Conservation (phyloP, 768 basidiomycete species). For the Leccinum variicolor region DNA sequence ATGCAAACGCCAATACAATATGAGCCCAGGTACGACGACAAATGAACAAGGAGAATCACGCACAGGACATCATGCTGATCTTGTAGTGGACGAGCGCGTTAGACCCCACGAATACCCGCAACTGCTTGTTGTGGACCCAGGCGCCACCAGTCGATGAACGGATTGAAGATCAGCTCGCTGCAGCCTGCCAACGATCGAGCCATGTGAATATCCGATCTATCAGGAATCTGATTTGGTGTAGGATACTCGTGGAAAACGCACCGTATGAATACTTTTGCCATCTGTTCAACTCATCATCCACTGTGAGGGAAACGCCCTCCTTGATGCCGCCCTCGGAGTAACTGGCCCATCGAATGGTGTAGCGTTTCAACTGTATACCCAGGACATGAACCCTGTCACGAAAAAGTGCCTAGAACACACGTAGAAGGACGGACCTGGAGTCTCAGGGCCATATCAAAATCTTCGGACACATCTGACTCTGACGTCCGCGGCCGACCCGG, state of each 20-base stretch:
- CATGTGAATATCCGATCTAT: constrained; percentile 30
- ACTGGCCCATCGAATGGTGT: constrained; percentile 60
- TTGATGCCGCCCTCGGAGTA: constrained; percentile 88
- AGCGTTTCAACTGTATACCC: constrained; percentile 17
- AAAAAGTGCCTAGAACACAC: background rate
- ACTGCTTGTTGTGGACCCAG: constrained; percentile 76
- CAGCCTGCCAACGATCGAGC: constrained; percentile 14
- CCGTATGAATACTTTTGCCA: constrained; percentile 92
- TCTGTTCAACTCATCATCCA: constrained; percentile 88
- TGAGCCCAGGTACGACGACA: constrained; percentile 2
- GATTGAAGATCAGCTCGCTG: constrained; percentile 77
- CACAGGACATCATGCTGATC: constrained; percentile 56
- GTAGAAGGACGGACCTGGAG: constrained; percentile 38
- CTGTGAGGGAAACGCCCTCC: constrained; percentile 90
- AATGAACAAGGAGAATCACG: constrained; percentile 9
- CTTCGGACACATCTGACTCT: constrained; percentile 63
- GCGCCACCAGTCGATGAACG: constrained; percentile 72
- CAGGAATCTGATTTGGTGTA: constrained; percentile 33
- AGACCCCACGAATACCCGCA: constrained; percentile 78
- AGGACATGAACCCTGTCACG: background rate
- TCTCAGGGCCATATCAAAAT: constrained; percentile 64
- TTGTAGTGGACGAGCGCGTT: constrained; percentile 79
- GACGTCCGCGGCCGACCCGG: constrained; percentile 32
- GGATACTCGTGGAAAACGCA: constrained; percentile 8
- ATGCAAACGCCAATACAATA: background rate